A percentile compares a stretch with the other conserved stretches of the same genome.
phyloP scores from a whole-genome alignment of 257 asterid species.

The Rauvolfia tetraphylla region DNA sequence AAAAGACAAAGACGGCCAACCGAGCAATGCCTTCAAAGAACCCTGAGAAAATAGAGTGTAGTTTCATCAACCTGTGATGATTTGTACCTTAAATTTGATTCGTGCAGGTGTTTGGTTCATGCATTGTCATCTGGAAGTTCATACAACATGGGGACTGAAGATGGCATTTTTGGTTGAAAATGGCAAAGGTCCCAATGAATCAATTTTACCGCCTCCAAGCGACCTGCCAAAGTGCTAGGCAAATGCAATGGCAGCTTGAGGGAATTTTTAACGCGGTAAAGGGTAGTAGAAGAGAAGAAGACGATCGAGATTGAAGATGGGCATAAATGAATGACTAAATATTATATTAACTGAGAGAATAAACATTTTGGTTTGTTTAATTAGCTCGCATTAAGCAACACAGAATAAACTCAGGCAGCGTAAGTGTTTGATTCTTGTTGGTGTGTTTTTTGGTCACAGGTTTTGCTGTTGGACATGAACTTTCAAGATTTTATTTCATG shows the following conservation, averaged over 20 bases:
- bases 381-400: not conserved
- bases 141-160: constrained; percentile 81
- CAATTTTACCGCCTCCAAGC: constrained; percentile 56
- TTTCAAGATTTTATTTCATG: not conserved
- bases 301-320: not conserved
- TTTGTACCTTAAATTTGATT: constrained; percentile 4
- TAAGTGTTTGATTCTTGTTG: not conserved
- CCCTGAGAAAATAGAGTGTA: not conserved
- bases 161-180: constrained; percentile 72
- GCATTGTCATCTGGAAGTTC: constrained; percentile 79
- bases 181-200: constrained; percentile 53
- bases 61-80: not conserved
- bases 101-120: constrained; percentile 66
- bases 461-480: not conserved
- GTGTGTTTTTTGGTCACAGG: not conserved
- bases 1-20: not conserved
- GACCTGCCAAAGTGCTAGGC: constrained; percentile 65
- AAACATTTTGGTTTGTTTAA: not conserved
- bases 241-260: not conserved
- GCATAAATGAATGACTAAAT: not conserved
- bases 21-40: not conserved
- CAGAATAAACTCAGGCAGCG: not conserved
- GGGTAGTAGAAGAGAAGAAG: constrained; percentile 4
- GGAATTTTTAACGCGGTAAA: not conserved
- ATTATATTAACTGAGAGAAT: not conserved